Evolutionary conservation across 345 rosid species (phyloP).

Genomic region (Citrus maxima): DNA sequence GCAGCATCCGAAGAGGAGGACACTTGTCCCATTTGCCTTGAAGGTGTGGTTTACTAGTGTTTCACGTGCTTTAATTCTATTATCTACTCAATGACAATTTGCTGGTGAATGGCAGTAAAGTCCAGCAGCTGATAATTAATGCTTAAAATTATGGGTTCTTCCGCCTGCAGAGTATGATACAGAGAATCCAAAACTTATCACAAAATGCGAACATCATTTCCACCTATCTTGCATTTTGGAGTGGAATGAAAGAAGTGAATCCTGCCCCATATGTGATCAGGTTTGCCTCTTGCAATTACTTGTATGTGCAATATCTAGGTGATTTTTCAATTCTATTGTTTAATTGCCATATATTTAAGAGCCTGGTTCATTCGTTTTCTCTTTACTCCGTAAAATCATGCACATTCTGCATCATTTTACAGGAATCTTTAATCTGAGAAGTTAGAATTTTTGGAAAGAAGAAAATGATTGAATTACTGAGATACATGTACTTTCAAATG

Average conservation of each 20-base stretch:
- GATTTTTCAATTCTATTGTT: neutral
- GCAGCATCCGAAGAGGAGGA: constrained; percentile 64
- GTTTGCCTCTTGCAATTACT: constrained; percentile 31
- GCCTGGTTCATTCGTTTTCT: neutral
- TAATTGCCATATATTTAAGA: neutral
- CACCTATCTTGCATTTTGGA: constrained; percentile 86
- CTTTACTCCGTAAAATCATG: neutral
- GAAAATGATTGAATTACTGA: neutral
- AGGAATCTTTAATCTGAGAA: neutral
- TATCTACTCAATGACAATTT: constrained; percentile 4
- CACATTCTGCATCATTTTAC: neutral
- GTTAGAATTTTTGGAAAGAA: neutral
- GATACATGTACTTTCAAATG: neutral
- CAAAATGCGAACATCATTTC: constrained; percentile 80
- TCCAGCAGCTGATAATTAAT: constrained; percentile 8
- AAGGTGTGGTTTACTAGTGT: constrained; percentile 42
- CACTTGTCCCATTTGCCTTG: constrained; percentile 81
- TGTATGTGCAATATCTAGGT: neutral
- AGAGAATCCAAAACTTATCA: constrained; percentile 77
- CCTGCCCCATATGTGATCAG: constrained; percentile 89
- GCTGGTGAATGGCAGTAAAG: neutral
- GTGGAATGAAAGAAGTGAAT: constrained; percentile 92
- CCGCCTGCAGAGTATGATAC: constrained; percentile 63
- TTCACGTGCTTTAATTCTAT: constrained; percentile 1
- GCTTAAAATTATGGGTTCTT: constrained; percentile 8